Conservation (phyloP, 805 yeast genomes). For the Cyberlindnera samutprakarnensis region DNA sequence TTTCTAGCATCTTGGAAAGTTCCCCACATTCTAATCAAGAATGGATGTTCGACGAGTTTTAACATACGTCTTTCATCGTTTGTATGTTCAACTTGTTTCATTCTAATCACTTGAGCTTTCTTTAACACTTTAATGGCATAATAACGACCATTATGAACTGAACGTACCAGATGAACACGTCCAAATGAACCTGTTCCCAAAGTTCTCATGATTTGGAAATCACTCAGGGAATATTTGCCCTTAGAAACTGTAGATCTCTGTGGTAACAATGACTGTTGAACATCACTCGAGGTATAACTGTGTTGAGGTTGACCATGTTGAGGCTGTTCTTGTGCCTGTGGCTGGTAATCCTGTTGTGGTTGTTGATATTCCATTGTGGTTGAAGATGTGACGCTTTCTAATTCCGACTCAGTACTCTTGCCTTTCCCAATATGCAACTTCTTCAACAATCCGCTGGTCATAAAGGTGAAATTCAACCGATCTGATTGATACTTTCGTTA, state of each 20-base stretch:
- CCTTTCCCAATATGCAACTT: background rate
- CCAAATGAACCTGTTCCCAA: slow-evolving; percentile 96
- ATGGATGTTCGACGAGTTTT: slow-evolving; percentile 82
- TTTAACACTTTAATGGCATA: slow-evolving; percentile 91
- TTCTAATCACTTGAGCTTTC: slow-evolving; percentile 79
- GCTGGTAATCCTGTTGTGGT: background rate
- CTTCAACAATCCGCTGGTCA: background rate
- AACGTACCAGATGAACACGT: slow-evolving; percentile 81
- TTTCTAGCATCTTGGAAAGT: slow-evolving; percentile 85
- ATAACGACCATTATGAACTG: slow-evolving; percentile 83
- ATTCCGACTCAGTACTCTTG: too few species aligned
- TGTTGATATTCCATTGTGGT: slow-evolving; percentile 1
- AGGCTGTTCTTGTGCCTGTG: slow-evolving; percentile 1
- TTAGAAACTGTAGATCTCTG: slow-evolving; percentile 22
- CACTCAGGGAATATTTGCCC: slow-evolving; percentile 76
- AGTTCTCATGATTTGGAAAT: slow-evolving; percentile 80
- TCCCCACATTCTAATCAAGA: slow-evolving; percentile 92
- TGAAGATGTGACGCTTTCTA: too few species aligned
- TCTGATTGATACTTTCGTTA: too few species aligned
- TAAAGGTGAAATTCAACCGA: too few species aligned
- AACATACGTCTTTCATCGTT: slow-evolving; percentile 91
- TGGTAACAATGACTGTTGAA: slow-evolving; percentile 18
- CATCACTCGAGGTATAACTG: slow-evolving; percentile 4
- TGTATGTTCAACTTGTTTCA: slow-evolving; percentile 95
- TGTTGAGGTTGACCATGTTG: slow-evolving; percentile 2